These are phyloP conservation scores for Chenopodium formosanum DNA, from an alignment of 148 eudicot species.

Conservation along the genomic window DNA sequence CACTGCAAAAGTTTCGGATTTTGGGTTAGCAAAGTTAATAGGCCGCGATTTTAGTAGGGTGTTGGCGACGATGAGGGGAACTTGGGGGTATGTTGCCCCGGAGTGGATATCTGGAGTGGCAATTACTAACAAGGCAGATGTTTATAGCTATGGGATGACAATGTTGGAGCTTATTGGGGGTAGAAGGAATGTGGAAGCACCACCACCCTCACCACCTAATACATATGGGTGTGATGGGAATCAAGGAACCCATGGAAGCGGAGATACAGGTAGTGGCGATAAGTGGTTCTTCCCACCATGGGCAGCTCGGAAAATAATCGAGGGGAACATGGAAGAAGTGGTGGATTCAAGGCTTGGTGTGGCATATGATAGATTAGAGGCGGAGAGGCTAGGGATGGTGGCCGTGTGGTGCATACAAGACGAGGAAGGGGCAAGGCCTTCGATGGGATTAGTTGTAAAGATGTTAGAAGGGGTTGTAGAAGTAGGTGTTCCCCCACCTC, in stretches of 20 bases:
- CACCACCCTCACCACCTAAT: slow-evolving; percentile 37
- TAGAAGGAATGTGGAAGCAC: slow-evolving; percentile 64
- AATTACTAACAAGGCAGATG: slow-evolving; percentile 76
- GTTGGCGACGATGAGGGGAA: slow-evolving; percentile 76
- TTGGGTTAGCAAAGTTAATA: slow-evolving; percentile 74
- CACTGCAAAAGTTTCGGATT: slow-evolving; percentile 68
- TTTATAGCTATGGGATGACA: slow-evolving; percentile 89
- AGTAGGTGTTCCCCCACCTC: slow-evolving; percentile 62
- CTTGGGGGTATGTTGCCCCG: slow-evolving; percentile 87
- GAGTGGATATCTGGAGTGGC: slow-evolving; percentile 88
- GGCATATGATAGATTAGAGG: slow-evolving; percentile 42
- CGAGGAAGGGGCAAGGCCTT: slow-evolving; percentile 61
- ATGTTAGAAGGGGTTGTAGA: slow-evolving; percentile 85
- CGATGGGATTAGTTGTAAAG: slow-evolving; percentile 82
- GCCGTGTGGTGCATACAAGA: slow-evolving; percentile 92
- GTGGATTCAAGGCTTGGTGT: slow-evolving; percentile 56
- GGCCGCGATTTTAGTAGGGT: slow-evolving; percentile 81
- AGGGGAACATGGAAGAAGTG: slow-evolving; percentile 44
- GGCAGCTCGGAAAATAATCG: slow-evolving; percentile 58
- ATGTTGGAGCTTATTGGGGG: slow-evolving; percentile 73
- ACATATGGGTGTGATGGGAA: slow-evolving; percentile 12
- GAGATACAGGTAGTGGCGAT: slow-evolving; percentile 27
- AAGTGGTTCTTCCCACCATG: slow-evolving; percentile 86
- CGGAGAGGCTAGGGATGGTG: slow-evolving; percentile 50
- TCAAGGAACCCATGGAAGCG: slow-evolving; percentile 21